Conservation (phyloP, 108 stramenopile genomes). For the Fragilariopsis cylindrus region DNA sequence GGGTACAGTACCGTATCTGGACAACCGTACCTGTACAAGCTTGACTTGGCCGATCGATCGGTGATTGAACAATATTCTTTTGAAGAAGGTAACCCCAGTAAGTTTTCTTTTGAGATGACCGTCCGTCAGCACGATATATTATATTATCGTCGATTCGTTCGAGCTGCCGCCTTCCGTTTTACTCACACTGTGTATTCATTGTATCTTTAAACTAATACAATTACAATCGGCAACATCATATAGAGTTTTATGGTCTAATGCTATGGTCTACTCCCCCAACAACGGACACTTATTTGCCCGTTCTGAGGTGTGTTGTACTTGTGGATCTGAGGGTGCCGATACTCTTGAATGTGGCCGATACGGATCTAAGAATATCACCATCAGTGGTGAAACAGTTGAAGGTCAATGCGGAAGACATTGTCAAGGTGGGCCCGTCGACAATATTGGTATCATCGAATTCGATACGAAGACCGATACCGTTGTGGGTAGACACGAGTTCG, state of each 20-base stretch:
- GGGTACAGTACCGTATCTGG: conserved; percentile 16
- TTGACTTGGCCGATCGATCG: conserved; percentile 14
- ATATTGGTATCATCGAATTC: conserved; percentile 23
- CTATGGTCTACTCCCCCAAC: conserved; percentile 11
- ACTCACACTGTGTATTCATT: too few species aligned
- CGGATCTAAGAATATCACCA: neutral
- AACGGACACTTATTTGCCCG: conserved; percentile 24
- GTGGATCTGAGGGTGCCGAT: conserved; percentile 13
- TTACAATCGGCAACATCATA: neutral
- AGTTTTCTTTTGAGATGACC: neutral
- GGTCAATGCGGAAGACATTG: conserved; percentile 18
- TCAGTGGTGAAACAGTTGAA: conserved; percentile 19
- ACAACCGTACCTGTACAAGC: conserved; percentile 17
- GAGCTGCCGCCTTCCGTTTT: too few species aligned
- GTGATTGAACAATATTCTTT: neutral
- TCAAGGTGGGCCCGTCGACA: conserved; percentile 21
- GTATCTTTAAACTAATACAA: neutral
- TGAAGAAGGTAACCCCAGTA: neutral
- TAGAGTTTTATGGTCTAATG: conserved; percentile 15
- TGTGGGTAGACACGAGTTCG: conserved; percentile 13
- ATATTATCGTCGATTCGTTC: too few species aligned
- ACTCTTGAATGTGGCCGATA: conserved; percentile 15
- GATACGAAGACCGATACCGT: conserved; percentile 27
- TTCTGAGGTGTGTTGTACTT: conserved; percentile 12
- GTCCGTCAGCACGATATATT: too few species aligned